Percentiles rank a stretch among this genome's conserved stretches.
Conservation (phyloP, 306 rosid species). For the Malus sylvestris region DNA sequence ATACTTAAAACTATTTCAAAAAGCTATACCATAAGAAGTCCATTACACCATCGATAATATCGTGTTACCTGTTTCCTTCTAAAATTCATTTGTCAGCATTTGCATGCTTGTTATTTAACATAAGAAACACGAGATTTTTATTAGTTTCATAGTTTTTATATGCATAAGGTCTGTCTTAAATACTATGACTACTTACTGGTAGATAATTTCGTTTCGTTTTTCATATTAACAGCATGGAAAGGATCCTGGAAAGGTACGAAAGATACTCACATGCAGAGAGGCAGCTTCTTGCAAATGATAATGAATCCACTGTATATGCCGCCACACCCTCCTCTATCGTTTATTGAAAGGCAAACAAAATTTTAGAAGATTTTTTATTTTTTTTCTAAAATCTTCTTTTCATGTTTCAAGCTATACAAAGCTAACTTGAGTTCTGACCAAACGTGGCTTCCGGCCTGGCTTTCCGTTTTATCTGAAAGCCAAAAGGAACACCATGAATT, state of each 20-base stretch:
- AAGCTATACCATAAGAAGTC: neutral
- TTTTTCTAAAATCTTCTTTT: neutral
- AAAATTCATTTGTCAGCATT: too few relatives aligned
- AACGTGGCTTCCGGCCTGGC: neutral
- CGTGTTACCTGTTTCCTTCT: neutral
- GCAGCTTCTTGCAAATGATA: slow-evolving; percentile 38
- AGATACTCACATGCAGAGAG: slow-evolving; percentile 67
- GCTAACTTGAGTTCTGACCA: neutral
- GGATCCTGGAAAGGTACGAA: slow-evolving; percentile 80
- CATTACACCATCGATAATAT: too few relatives aligned
- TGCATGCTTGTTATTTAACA: neutral
- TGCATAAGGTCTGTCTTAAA: neutral
- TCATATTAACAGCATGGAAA: slow-evolving; percentile 59
- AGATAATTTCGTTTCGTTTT: neutral
- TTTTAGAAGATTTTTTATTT: too few relatives aligned
- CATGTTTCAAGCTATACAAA: neutral
- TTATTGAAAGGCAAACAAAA: neutral
- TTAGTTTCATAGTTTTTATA: neutral
- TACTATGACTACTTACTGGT: neutral
- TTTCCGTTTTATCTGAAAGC: neutral
- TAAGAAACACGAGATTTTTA: neutral
- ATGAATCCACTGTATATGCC: slow-evolving; percentile 44
- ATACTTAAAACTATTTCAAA: neutral
- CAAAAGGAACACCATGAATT: neutral
- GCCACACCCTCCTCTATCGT: neutral